These are phyloP conservation scores for Lagenaria siceraria DNA, from an alignment of 306 rosid genomes.

Conservation along the genomic window DNA sequence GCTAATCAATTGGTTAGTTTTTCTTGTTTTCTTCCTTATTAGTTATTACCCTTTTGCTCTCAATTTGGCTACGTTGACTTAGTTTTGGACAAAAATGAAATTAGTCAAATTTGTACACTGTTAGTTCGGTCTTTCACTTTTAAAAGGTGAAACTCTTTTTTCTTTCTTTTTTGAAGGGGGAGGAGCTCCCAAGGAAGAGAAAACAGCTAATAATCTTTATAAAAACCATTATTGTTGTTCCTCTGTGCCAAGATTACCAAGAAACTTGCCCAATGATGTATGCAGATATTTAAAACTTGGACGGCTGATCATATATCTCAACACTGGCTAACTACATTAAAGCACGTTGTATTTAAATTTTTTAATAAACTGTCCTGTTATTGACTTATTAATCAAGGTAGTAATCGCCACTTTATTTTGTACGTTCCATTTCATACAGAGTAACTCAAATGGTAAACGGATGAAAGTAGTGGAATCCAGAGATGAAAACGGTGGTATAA, in stretches of 20 bases:
- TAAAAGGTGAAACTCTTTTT: background rate
- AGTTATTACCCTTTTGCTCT: background rate
- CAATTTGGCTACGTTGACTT: constrained; percentile 1
- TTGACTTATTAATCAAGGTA: background rate
- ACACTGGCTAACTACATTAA: background rate
- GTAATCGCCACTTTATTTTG: background rate
- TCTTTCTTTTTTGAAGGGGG: background rate
- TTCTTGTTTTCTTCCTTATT: background rate
- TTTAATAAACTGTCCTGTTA: background rate
- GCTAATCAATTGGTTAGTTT: constrained; percentile 49
- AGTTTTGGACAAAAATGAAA: background rate
- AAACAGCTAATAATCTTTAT: background rate
- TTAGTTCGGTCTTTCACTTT: background rate
- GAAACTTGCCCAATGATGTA: background rate
- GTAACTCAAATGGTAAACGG: constrained; percentile 37
- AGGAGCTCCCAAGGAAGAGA: constrained; percentile 3
- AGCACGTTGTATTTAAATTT: background rate
- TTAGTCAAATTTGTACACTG: background rate
- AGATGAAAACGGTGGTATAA: constrained; percentile 20
- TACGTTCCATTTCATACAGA: constrained; percentile 21
- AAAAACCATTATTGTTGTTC: background rate
- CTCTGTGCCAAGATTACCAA: background rate
- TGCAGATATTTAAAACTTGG: background rate
- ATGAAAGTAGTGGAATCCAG: constrained; percentile 28
- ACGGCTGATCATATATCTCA: background rate